Conservation (phyloP, 2,329 filamentous ascomycete species). For the Atkinsonella hypoxylon region DNA sequence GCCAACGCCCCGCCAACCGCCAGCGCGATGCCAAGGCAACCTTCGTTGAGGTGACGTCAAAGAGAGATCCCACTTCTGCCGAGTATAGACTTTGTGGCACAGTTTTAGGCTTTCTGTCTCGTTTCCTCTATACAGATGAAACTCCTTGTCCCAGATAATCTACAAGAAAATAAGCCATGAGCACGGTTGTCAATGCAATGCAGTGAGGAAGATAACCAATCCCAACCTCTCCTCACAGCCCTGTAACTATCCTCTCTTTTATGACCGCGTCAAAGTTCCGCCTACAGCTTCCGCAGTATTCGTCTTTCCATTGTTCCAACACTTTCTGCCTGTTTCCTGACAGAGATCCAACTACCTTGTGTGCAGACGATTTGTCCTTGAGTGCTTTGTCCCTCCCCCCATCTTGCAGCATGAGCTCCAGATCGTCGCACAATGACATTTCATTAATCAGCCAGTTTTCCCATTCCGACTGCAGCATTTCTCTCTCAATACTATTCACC, state of each 20-base stretch:
- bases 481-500: constrained; percentile 77
- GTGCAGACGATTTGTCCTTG: constrained; percentile 14
- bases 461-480: constrained; percentile 80
- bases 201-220: neutral
- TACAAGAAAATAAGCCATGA: neutral
- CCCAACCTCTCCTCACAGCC: constrained; percentile 4
- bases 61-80: neutral
- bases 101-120: neutral
- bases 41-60: neutral
- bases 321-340: constrained; percentile 20
- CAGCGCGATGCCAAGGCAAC: neutral
- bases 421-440: constrained; percentile 58
- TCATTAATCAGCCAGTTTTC: constrained; percentile 85
- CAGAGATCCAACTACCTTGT: constrained; percentile 21
- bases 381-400: constrained; percentile 11
- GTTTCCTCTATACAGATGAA: neutral
- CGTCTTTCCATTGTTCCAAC: constrained; percentile 36
- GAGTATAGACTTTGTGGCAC: neutral
- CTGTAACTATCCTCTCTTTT: constrained; percentile 17
- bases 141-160: neutral
- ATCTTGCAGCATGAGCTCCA: constrained; percentile 31
- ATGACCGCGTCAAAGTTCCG: constrained; percentile 27
- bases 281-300: constrained; percentile 45
- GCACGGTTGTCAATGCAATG: neutral
- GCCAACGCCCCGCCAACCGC: neutral